Evolutionary conservation across 208 protist species (phyloP), one percentile per base, ranked within the genome.

Genomic region (Lotmaria passim): DNA sequence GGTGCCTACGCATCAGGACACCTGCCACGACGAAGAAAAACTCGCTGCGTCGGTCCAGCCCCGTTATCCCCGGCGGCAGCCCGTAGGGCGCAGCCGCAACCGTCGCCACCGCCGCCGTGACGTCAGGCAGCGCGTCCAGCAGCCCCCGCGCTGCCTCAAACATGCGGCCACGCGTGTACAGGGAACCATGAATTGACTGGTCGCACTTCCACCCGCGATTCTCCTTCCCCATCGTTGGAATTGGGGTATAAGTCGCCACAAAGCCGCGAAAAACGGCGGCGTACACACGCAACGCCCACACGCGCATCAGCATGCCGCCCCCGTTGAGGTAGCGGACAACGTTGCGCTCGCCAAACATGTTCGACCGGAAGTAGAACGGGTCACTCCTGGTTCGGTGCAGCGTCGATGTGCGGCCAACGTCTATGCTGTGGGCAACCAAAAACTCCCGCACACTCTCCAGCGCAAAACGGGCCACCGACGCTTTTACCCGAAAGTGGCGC

Each of bases 211-310:
- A 78, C 12, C 62, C 58, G 5, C 33, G 12, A 52, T 46, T 36
- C 15, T 36, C 33, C 21, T 23, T 55, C 1, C 19, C 48, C 17
- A 73, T 28, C 2, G 46, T 14, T 1, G 60, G 57, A 0, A 52
- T 31, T 12, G 44, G 31, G 3, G 26, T 23, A 24, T 58, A 21
- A 1, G 46, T 60, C 26, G 39, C n/a, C 19, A 55, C 19, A 55
- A 65, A 65, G 23, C 44, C 21, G 46, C n/a, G 12, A 15, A 63
- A 17, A 19, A 65, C 31, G 1, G 2, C 33, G 8, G 67, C 50
- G 36, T 43, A 50, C 24, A 62, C 19, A 7, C 73, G 73, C 31
- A 78, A 23, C 12, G 73, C 64, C 73, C 73, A 78, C 64, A 69
- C 73, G 11, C 73, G 64, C 44, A 69, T 60, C 46, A 70, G 51